phyloP scores from a whole-genome alignment of 306 rosid species.

The Cajanus cajan region DNA sequence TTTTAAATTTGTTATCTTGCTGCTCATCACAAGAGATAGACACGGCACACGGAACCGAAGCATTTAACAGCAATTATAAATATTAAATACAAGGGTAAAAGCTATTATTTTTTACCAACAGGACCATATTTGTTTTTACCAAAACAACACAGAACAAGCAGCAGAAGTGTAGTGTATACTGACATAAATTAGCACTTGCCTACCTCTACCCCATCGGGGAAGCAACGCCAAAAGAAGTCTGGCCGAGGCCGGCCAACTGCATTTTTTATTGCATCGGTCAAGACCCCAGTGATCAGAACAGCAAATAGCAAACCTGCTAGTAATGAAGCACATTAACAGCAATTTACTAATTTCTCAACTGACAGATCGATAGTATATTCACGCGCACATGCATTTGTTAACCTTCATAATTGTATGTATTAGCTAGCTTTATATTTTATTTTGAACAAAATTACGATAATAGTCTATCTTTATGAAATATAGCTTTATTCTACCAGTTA shows the following conservation, averaged over 20 bases:
- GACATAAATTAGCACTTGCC: background rate
- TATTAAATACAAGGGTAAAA: no score
- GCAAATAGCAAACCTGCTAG: slow-evolving; percentile 75
- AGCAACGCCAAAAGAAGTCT: slow-evolving; percentile 97
- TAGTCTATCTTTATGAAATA: background rate
- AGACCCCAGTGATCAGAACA: slow-evolving; percentile 68
- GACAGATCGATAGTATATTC: background rate
- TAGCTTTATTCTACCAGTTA: background rate
- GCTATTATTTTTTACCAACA: background rate
- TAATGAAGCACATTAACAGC: slow-evolving; percentile 16
- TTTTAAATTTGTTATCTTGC: background rate
- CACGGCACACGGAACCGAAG: background rate
- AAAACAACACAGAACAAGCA: background rate
- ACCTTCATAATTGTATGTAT: background rate
- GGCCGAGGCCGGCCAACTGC: slow-evolving; percentile 98
- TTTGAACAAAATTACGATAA: background rate
- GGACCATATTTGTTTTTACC: background rate
- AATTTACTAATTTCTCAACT: background rate
- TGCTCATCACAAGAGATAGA: background rate
- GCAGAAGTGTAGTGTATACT: background rate
- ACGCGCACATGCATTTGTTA: background rate
- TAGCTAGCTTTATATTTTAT: background rate
- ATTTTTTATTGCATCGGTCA: slow-evolving; percentile 80
- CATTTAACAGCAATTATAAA: background rate
- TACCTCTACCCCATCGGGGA: slow-evolving; percentile 81